Percentiles rank a stretch among this genome's conserved stretches.
Evolutionary conservation across 2,329 filamentous ascomycete species (phyloP).

Genomic region (Pseudogymnoascus sp.): DNA sequence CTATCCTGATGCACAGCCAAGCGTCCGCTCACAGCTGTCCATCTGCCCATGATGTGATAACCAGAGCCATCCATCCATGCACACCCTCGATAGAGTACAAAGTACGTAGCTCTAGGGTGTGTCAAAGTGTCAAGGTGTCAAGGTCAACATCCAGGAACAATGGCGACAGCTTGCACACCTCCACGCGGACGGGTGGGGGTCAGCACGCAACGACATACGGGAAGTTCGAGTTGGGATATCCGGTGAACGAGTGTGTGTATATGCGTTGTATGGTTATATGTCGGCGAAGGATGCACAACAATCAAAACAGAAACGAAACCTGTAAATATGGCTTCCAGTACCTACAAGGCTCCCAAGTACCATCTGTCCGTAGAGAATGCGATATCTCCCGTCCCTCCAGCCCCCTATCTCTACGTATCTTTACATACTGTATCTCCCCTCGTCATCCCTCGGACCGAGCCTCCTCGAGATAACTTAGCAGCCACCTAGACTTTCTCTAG

Average conservation of each 20-base stretch:
- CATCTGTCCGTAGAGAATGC: not conserved
- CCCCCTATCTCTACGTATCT: not conserved
- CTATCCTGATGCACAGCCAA: not conserved
- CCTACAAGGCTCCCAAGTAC: not conserved
- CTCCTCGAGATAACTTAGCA: not conserved
- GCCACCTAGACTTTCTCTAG: not conserved
- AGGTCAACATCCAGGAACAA: constrained; percentile 1
- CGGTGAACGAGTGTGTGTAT: not conserved
- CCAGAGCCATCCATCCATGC: constrained; percentile 3
- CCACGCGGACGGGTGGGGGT: not conserved
- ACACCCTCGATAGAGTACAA: not conserved
- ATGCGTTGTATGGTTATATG: not conserved
- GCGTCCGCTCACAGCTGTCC: not conserved
- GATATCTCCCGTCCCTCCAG: not conserved
- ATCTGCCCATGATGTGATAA: constrained; percentile 3
- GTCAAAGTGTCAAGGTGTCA: not conserved
- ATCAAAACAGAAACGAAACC: not conserved
- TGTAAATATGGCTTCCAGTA: not conserved
- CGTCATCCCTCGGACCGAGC: not conserved
- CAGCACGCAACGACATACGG: not conserved
- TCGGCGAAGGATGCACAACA: not conserved
- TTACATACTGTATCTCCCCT: not conserved
- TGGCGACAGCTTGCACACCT: not conserved
- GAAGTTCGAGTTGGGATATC: not conserved
- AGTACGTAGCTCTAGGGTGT: not conserved